A percentile compares a stretch with the other conserved stretches of the same genome.
These are phyloP conservation scores for Leccinum disarticulatum DNA, from an alignment of 768 basidiomycete species.

Conservation along the genomic window DNA sequence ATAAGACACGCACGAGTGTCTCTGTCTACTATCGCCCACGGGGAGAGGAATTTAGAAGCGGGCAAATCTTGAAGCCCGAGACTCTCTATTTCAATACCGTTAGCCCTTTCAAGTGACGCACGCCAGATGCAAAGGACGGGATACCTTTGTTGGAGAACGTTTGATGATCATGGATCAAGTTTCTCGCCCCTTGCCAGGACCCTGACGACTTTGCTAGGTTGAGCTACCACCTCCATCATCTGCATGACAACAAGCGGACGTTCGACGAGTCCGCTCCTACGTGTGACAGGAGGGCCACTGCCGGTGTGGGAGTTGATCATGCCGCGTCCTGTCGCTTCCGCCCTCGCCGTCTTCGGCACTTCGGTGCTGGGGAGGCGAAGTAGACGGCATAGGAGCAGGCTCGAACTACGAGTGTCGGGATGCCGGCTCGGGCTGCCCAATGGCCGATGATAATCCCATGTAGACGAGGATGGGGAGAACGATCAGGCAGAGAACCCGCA, in stretches of 20 bases:
- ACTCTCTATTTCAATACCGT: constrained; percentile 15
- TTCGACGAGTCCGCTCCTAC: constrained; percentile 58
- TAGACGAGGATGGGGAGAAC: no score
- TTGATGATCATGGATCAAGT: constrained; percentile 48
- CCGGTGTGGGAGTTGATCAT: constrained; percentile 29
- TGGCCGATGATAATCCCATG: constrained; percentile 55
- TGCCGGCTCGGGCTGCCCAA: constrained; percentile 67
- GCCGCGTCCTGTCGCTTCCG: constrained; percentile 27
- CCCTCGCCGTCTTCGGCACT: constrained; percentile 36
- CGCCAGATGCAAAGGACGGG: background rate
- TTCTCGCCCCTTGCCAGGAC: constrained; percentile 86
- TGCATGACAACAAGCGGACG: constrained; percentile 75
- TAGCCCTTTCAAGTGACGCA: background rate
- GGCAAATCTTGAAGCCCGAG: constrained; percentile 20
- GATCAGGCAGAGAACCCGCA: no score
- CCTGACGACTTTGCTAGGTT: constrained; percentile 72
- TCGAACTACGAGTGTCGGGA: constrained; percentile 54
- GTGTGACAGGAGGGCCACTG: constrained; percentile 17
- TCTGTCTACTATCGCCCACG: constrained; percentile 21
- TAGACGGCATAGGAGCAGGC: constrained; percentile 29
- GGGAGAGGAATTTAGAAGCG: constrained; percentile 16
- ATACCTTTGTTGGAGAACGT: constrained; percentile 12
- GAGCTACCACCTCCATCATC: constrained; percentile 77
- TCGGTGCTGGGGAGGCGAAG: constrained; percentile 21
- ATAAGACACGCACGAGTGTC: constrained; percentile 20